Evolutionary conservation across 495 filamentous ascomycete genomes (phyloP).

Genomic region (Xylaria nigripes): DNA sequence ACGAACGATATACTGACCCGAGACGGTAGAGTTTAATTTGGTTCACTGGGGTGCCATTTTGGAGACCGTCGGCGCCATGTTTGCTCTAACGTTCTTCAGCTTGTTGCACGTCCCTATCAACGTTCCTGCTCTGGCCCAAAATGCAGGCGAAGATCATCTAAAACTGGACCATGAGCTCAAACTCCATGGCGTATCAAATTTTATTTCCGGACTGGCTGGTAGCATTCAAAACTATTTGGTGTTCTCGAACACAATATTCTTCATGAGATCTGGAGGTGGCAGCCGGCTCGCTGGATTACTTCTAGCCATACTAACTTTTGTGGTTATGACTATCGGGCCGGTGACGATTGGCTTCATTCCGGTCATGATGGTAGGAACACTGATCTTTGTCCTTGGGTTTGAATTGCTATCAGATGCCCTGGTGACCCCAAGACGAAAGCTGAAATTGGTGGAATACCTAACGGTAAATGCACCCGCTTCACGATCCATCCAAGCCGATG

Average conservation of each 20-base stretch:
- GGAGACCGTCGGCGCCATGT: constrained; percentile 85
- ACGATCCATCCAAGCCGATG: constrained; percentile 16
- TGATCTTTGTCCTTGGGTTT: constrained; percentile 91
- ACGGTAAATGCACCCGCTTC: constrained; percentile 35
- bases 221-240: constrained; percentile 98
- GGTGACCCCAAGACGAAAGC: constrained; percentile 77
- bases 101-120: constrained; percentile 97
- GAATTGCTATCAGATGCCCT: constrained; percentile 83
- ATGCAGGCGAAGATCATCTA: constrained; percentile 81
- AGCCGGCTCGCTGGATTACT: constrained; percentile 80
- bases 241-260: constrained; percentile 92
- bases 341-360: constrained; percentile 87
- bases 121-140: constrained; percentile 82
- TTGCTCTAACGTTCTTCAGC: constrained; percentile 94
- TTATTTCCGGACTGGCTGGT: constrained; percentile 72
- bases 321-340: constrained; percentile 76
- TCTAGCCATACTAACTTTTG: constrained; percentile 71
- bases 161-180: constrained; percentile 88
- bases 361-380: constrained; percentile 87
- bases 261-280: constrained; percentile 83
- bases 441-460: constrained; percentile 77
- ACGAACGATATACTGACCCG: constrained; percentile 15
- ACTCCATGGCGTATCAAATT: constrained; percentile 87
- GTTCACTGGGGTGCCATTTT: constrained; percentile 74
- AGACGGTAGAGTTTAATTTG: constrained; percentile 54